These are phyloP conservation scores for Kazachstania sp. DNA, from an alignment of 1,139 yeast genomes.

Conservation along the genomic window DNA sequence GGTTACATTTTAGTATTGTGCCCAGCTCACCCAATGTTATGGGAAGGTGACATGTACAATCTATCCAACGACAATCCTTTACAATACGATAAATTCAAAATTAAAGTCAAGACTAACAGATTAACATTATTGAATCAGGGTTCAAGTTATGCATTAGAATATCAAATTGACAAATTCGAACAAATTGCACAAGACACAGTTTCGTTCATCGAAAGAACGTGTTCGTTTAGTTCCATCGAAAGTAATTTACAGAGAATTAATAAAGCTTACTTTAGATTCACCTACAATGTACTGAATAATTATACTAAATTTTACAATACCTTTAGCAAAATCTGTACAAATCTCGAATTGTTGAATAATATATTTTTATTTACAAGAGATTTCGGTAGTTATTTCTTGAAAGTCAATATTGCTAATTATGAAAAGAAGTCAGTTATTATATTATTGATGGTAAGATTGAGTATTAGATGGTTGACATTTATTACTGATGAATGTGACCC, in stretches of 20 bases:
- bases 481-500: slow-evolving; percentile 93
- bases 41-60: slow-evolving; percentile 78
- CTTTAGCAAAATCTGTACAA: slow-evolving; percentile 44
- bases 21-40: slow-evolving; percentile 76
- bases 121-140: slow-evolving; percentile 64
- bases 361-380: slow-evolving; percentile 77
- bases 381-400: slow-evolving; percentile 64
- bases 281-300: slow-evolving; percentile 58
- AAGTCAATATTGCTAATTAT: slow-evolving; percentile 49
- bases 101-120: slow-evolving; percentile 55
- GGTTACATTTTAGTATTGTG: slow-evolving; percentile 72
- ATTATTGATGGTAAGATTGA: slow-evolving; percentile 60
- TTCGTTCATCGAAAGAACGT: slow-evolving; percentile 48
- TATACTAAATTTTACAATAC: slow-evolving; percentile 45
- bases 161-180: slow-evolving; percentile 38
- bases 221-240: slow-evolving; percentile 69
- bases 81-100: slow-evolving; percentile 23
- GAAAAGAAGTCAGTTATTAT: slow-evolving; percentile 59
- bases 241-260: slow-evolving; percentile 62
- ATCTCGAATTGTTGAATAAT: slow-evolving; percentile 71
- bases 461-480: slow-evolving; percentile 88
- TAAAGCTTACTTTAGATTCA: slow-evolving; percentile 58
- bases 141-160: slow-evolving; percentile 41
- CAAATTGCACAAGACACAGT: slow-evolving; percentile 49
- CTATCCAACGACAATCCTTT: slow-evolving; percentile 29